Evolutionary conservation across 306 rosid species (phyloP), one percentile per base, ranked within the genome.

Genomic region (Quercus rubra): DNA sequence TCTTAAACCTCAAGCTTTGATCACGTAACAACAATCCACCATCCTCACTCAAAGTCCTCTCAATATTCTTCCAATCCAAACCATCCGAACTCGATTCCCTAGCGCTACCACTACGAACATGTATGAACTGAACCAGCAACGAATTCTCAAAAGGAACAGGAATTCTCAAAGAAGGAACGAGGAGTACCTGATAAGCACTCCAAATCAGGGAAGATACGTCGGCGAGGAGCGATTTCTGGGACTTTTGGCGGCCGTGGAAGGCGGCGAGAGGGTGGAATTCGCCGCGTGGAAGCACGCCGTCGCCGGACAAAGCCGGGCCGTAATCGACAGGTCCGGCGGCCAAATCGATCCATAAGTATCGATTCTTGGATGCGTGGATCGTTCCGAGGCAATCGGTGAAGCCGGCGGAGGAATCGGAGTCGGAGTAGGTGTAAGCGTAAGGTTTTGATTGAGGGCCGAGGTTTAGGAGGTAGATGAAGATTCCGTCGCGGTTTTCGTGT

Each of bases 281-380:
- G 6, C 98, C 98, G 5, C 86, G 82, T 0, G 99, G 99, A 5
- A 93, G 76, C 27, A 90, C 88, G 9, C 98, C 99, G 3, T 96
- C 98, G 0, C 99, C 99, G 19, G 98, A 91, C 8, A 93, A 77
- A 0, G 94, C 86, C 1, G 98, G 99, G 5, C 99, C 99, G 25
- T 96, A 96, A 51, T 93, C 97, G 4, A 96, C 94, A 0, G 97
- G 96, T 0, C 98, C 99, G 4, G 99, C 98, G 8, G 94, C 92
- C 74, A 96, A 81, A 66, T 96, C 99, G 74, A 96, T 84, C 99
- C 99, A 96, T 63, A 90, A 71, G 54, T 88, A 96, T 12, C 98
- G 86, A 7, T 90, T 83, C 10, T 57, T 75, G 33, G 93, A 93
- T 38, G 91, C 89, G 97, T 97, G 93, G 28, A 93, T 49, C 8